Percentiles rank a stretch among this genome's conserved stretches.
These are phyloP conservation scores for Sporothrix variecibatus DNA, from an alignment of 2,329 filamentous ascomycete genomes.

Conservation along the genomic window DNA sequence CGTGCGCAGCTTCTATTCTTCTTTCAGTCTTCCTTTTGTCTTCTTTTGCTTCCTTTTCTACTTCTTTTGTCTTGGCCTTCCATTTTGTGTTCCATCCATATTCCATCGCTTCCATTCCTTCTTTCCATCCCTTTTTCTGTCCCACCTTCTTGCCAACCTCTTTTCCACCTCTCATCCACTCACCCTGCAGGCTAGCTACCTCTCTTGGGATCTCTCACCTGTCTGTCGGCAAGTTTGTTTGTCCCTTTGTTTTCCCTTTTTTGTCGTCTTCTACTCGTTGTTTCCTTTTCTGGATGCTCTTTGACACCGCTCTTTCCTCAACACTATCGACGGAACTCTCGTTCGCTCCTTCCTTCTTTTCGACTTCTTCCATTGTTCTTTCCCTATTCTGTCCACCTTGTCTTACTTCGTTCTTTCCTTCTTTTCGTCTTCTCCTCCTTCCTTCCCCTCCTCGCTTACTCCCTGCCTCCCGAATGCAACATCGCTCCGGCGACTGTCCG, in stretches of 20 bases:
- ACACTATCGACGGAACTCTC: not conserved
- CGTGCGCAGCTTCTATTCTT: not conserved
- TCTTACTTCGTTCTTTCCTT: conserved; percentile 6
- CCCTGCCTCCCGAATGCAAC: conserved; percentile 1
- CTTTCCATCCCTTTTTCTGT: not conserved
- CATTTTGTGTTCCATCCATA: not conserved
- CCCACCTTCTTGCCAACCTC: not conserved
- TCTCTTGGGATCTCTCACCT: not conserved
- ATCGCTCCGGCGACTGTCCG: not conserved
- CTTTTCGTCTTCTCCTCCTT: not conserved
- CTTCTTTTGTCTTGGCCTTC: not conserved
- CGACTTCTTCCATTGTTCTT: not conserved
- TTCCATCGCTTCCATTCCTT: not conserved
- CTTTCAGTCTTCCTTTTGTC: not conserved
- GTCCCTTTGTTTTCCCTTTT: not conserved
- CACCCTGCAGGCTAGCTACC: not conserved
- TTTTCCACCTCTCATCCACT: not conserved
- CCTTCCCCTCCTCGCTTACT: not conserved
- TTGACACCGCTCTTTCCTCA: not conserved
- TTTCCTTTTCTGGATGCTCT: not conserved
- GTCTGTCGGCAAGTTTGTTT: not conserved
- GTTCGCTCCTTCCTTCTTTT: not conserved
- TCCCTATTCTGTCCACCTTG: not conserved
- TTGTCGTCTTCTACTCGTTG: not conserved
- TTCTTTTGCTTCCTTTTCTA: not conserved